Base-by-base conservation (phyloP, 2,329 filamentous ascomycete genomes). In the Neopestalotiopsis rosae region DNA sequence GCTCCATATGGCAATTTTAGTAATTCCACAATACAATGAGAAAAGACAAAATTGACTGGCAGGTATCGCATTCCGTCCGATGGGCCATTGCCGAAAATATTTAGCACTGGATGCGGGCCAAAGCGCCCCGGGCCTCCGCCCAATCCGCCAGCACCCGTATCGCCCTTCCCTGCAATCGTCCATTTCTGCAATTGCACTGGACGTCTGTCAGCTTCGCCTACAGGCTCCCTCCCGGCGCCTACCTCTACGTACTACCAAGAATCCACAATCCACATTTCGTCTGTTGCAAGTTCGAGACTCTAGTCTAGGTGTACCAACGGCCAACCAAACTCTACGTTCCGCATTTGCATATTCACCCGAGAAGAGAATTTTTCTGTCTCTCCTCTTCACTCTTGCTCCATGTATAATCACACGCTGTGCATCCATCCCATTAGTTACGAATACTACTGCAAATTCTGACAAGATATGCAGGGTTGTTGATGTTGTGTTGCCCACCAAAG, bases 141-240 rank as follows among this genome's bases (percentile, higher is more conserved):
- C 45, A 52, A 49, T 38, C 62, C 30, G 38, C 24, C 34, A 13
- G 9, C 24, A 45, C 63, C 63, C 63, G 63, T 66, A 61, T 67
- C 56, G 52, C 30, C 17, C 20, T 67, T 45, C 56, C 52, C 65
- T 67, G 65, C 38, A 59, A 61, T 34, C 28, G 9, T 42, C 24
- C 17, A 30, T 12, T 14, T 30, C 56, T 52, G 28, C n/a, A 56
- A 52, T 14, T 20, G 56, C 56, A 67, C 65, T 67, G 65, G 65
- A 32, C 56, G 40, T 30, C 56, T 14, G 24, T 45, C 12, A 20
- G n/a, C 49, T 20, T 57, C 38, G 20, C 7, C 32, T n/a, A 61
- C 65, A 61, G 65, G 65, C 65, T 67, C 24, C 65, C 65, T 67
- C 65, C 65, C 32, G 64, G 52, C 64, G 49, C 38, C 61, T 32